These are phyloP conservation scores for Solanum paucissectum DNA, from an alignment of 257 asterid genomes.

Conservation along the genomic window DNA sequence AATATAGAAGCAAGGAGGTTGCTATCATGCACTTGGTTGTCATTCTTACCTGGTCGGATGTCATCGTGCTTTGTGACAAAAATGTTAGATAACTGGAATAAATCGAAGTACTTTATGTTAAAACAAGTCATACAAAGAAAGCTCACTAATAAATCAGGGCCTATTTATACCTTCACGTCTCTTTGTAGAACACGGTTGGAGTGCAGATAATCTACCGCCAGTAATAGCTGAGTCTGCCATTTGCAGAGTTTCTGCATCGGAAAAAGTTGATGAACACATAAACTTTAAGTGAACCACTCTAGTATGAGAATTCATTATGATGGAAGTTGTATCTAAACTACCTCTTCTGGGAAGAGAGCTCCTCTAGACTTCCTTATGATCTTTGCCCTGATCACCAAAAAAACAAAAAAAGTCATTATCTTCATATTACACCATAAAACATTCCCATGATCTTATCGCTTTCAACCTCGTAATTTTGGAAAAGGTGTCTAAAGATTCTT, in stretches of 20 bases:
- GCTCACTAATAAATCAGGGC: too few species aligned
- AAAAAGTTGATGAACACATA: too few species aligned
- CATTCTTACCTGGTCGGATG: slow-evolving; percentile 66
- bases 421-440: not conserved
- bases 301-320: not conserved
- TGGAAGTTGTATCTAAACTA: slow-evolving; percentile 14
- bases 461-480: not conserved
- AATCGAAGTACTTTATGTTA: not conserved
- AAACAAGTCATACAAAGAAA: too few species aligned
- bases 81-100: slow-evolving; percentile 63
- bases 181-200: too few species aligned
- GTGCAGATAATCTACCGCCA: too few species aligned
- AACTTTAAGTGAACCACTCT: too few species aligned
- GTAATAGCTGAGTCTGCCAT: too few species aligned
- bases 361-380: slow-evolving; percentile 61
- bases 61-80: slow-evolving; percentile 74
- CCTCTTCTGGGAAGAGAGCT: slow-evolving; percentile 82
- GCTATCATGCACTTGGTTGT: not conserved
- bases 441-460: not conserved
- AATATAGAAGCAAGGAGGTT: not conserved
- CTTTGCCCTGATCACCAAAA: slow-evolving; percentile 39
- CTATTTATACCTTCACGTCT: too few species aligned
- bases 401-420: not conserved
- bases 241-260: too few species aligned
- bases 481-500: not conserved